Evolutionary conservation across 148 eudicot genomes (phyloP), one percentile per base, ranked within the genome.

Genomic region (Salicornia ramosissima): DNA sequence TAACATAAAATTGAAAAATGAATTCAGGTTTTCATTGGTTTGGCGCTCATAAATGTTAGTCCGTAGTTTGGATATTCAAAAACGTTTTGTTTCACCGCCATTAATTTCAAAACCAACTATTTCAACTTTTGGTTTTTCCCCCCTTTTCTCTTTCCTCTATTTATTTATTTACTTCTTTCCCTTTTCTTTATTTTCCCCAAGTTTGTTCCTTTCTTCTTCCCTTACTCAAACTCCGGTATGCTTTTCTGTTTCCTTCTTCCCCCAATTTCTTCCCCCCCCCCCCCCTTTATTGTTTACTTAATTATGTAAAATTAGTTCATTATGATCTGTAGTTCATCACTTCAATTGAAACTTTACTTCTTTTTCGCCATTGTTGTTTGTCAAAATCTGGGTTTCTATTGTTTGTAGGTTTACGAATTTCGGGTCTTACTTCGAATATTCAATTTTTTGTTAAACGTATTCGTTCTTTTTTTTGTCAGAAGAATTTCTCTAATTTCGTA

Each of bases 341-440:
- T 24, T 40, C 19, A 16, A 26, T 14, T 0, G 50, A 46, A 46
- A 15, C 19, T 46, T 46, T 46, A 46, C 1, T 12, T 1, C 16
- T 46, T 46, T 3, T 15, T 46, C 1, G 16, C 15, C 16, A 1
- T 46, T 46, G 4, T 42, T 42, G 1, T 61, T 34, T 47, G 36
- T 18, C 1, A n/a, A 63, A n/a, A 63, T 66, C 65, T 66, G 66
- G 66, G 60, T 57, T 45, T 73, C 42, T 6, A 33, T 54, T 69
- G 53, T 22, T 53, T 11, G 12, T 16, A 4, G 55, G 46, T 10
- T 10, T 5, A 21, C 21, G 25, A 28, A 29, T 59, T 15, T 70
- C n/a, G 73, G 31, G 11, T 7, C 11, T 25, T 33, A 24, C 45
- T 19, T 42, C 21, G 9, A 42, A 45, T 36, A 19, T 14, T 18